A percentile compares a stretch with the other conserved stretches of the same genome.
phyloP scores from a whole-genome alignment of 768 basidiomycete species.

The Sporobolomyces roseus region DNA sequence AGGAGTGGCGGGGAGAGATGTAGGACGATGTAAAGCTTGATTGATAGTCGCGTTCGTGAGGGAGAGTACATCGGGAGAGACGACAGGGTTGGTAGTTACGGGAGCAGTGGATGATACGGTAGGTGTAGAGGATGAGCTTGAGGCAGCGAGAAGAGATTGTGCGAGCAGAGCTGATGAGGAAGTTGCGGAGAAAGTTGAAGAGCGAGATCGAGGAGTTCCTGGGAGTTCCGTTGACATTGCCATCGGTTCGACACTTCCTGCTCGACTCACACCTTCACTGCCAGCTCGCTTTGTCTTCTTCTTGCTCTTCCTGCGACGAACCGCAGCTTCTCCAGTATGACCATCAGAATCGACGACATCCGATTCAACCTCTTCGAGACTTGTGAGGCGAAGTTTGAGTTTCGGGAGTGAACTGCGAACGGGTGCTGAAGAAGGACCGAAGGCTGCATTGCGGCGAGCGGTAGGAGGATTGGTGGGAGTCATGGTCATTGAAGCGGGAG shows the following conservation, averaged over 20 bases:
- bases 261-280: conserved; percentile 33
- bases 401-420: conserved; percentile 22
- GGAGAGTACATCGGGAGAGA: conserved; percentile 38
- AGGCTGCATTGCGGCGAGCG: conserved; percentile 8
- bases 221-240: background rate
- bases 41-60: conserved; percentile 10
- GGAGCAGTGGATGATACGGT: background rate
- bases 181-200: conserved; percentile 23
- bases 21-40: background rate
- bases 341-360: conserved; percentile 36
- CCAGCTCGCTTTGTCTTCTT: conserved; percentile 35
- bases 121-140: background rate
- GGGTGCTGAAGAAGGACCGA: conserved; percentile 27
- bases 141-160: conserved; percentile 20
- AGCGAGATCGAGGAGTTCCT: background rate
- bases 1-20: background rate
- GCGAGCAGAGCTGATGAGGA: conserved; percentile 36
- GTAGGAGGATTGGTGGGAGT: background rate
- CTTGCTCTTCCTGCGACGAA: conserved; percentile 33
- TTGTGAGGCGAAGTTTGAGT: conserved; percentile 32
- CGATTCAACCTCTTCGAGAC: conserved; percentile 35
- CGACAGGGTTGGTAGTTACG: conserved; percentile 1
- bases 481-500: background rate
- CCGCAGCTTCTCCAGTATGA: conserved; percentile 34
- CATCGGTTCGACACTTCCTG: conserved; percentile 24